Percentiles rank a stretch among this genome's conserved stretches.
Conservation (phyloP, 192 early-diverging fungal species). For the Funneliformis mosseae region DNA sequence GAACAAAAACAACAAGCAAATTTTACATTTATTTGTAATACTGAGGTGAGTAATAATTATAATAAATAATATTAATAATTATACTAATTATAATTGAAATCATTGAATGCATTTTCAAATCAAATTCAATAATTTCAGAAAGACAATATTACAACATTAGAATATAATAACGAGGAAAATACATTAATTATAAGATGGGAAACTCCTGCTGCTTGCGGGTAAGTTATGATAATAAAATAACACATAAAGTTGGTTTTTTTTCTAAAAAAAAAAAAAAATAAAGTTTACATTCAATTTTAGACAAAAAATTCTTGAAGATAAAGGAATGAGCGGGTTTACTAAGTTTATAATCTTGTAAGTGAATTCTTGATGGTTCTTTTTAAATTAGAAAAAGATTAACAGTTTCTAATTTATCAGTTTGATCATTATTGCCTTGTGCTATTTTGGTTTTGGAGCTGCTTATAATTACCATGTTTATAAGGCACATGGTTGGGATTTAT, state of each 20-base stretch:
- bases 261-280: no score
- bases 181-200: conserved; percentile 12
- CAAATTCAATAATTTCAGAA: background rate
- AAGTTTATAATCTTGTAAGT: background rate
- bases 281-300: background rate
- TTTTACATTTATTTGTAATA: background rate
- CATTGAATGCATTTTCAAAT: background rate
- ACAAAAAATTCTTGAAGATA: background rate
- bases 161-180: background rate
- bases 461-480: conserved; percentile 6
- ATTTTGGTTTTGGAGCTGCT: background rate
- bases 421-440: background rate
- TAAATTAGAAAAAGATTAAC: no score
- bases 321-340: background rate
- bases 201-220: background rate
- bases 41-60: background rate
- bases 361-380: background rate
- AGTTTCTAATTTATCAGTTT: background rate
- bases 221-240: background rate
- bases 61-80: no score
- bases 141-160: background rate
- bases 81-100: background rate
- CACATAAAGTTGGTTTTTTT: background rate
- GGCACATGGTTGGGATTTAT: conserved; percentile 16
- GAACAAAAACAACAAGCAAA: background rate